Evolutionary conservation across 2,329 filamentous ascomycete species (phyloP).

Genomic region (Penicillium glabrum): DNA sequence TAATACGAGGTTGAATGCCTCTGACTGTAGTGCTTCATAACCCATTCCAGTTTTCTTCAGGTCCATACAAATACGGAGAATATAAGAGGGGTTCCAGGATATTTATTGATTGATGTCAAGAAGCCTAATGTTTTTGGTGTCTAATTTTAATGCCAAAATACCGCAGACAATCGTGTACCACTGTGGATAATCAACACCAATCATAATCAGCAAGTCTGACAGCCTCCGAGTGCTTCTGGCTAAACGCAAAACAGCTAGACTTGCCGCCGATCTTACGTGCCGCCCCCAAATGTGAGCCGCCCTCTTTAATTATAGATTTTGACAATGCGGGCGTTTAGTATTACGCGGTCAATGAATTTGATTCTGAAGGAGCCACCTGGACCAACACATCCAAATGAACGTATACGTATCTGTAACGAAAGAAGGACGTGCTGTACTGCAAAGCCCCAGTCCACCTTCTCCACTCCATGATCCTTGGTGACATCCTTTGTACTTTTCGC

Average conservation of each 20-base stretch:
- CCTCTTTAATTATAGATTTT: background rate
- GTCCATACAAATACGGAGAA: background rate
- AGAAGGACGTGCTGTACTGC: background rate
- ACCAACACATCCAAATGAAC: background rate
- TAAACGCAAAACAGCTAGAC: constrained; percentile 6
- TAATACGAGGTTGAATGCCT: no score
- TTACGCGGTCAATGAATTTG: background rate
- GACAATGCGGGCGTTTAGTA: background rate
- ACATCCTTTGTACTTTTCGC: background rate
- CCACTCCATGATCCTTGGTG: background rate
- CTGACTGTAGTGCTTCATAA: no score
- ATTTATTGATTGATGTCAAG: background rate
- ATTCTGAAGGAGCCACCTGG: background rate
- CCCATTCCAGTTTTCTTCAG: no score
- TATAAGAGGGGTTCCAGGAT: background rate
- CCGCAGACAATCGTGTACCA: no score
- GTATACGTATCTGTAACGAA: no score
- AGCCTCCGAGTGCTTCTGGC: background rate
- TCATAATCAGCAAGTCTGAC: background rate
- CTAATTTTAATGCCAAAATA: background rate
- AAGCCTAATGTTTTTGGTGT: background rate
- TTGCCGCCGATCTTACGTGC: constrained; percentile 7
- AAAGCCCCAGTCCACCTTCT: background rate
- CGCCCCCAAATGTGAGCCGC: background rate
- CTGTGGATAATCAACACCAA: background rate